phyloP scores from a whole-genome alignment of 2,329 filamentous ascomycete species.

The Beauveria sp. region DNA sequence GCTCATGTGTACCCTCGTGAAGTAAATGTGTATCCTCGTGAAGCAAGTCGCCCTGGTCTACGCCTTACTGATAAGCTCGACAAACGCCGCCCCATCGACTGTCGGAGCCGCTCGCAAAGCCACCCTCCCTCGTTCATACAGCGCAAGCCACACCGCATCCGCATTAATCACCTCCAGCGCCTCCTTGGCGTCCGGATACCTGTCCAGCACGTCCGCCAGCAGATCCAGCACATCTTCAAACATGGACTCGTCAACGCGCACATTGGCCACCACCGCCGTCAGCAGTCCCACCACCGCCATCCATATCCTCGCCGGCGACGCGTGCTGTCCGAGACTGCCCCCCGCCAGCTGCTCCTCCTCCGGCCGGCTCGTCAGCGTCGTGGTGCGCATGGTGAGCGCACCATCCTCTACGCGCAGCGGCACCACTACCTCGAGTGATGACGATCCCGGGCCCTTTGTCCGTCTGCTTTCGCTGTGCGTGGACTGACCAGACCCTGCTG shows the following conservation, averaged over 20 bases:
- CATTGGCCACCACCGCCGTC: slow-evolving; percentile 51
- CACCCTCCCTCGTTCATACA: slow-evolving; percentile 40
- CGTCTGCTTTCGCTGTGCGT: slow-evolving; percentile 11
- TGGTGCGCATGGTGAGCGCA: neutral
- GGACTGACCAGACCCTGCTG: neutral
- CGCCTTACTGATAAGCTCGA: neutral
- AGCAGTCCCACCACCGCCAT: slow-evolving; percentile 53
- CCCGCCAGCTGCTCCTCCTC: slow-evolving; percentile 10
- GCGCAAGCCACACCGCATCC: slow-evolving; percentile 69
- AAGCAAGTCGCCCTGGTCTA: neutral
- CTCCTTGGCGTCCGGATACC: slow-evolving; percentile 39
- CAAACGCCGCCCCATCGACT: slow-evolving; percentile 31
- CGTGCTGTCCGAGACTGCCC: slow-evolving; percentile 47
- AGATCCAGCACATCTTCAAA: slow-evolving; percentile 66
- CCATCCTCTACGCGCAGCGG: slow-evolving; percentile 22
- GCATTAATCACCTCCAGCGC: slow-evolving; percentile 59
- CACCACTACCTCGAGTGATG: slow-evolving; percentile 22
- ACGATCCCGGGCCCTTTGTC: slow-evolving; percentile 8
- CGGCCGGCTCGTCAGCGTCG: neutral
- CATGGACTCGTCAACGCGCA: slow-evolving; percentile 57
- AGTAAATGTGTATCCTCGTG: neutral
- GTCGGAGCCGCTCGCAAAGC: slow-evolving; percentile 30
- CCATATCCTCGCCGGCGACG: slow-evolving; percentile 58
- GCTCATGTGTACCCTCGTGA: no score
- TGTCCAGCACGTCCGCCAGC: slow-evolving; percentile 43